Evolutionary conservation across 257 asterid genomes (phyloP), one percentile per base, ranked within the genome.

Genomic region (Linaria vulgaris): DNA sequence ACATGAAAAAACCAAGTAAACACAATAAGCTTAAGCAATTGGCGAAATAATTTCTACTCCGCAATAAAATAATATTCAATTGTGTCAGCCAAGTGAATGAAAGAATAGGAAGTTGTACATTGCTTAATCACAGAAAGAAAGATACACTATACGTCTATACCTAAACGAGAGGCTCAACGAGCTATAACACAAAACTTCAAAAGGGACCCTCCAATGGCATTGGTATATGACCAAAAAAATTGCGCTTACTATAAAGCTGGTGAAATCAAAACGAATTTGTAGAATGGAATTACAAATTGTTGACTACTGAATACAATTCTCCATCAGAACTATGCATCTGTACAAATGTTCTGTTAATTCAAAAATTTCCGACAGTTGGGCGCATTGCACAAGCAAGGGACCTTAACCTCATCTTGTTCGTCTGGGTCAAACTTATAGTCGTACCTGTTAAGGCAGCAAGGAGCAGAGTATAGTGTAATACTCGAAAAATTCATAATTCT

Each of bases 361-460:
- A 94, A 80, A 52, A 82, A 94, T 69, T 71, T 84, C 71, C 92
- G 56, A 83, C 99, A 94, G 83, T 82, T 94, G 3, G 84, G 74
- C 69, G 99, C 84, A 58, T 70, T 60, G 71, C 97, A 90, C 59
- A 76, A 55, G 85, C 99, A 94, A 24, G 91, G 97, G 41, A 94
- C 95, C 80, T 78, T 94, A 39, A 68, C 88, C 9, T 94, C 99
- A n/a, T 89, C 99, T 0, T 37, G 82, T 71, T 85, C 97, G 6
- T 94, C 97, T 0, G 95, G 87, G 48, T 94, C 99, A 59, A 94
- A 94, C 84, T 75, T 64, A 80, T 94, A 94, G 70, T 94, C 95
- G 1, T 94, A 90, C 78, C 96, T 94, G 88, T 64, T 41, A 61
- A 64, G 38, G 62, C 57, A 71, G 69, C 9, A 24, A 16, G 20